Percentiles rank a stretch among this genome's conserved stretches.
Evolutionary conservation across 2,329 filamentous ascomycete genomes (phyloP).

Genomic region (Microsporum ferrugineum): DNA sequence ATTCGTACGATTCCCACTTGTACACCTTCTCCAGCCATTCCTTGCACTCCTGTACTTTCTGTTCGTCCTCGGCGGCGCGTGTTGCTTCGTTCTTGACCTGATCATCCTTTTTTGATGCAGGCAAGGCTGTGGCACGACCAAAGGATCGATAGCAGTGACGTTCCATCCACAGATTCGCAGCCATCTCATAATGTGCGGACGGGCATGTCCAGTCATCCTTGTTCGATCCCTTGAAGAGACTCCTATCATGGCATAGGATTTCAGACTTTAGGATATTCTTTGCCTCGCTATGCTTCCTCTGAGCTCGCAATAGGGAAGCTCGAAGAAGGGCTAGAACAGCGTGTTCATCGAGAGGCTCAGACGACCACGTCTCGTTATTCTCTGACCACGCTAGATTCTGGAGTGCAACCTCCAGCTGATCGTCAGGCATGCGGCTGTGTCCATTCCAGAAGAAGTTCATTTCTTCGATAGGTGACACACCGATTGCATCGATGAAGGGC

Average conservation of each 20-base stretch:
- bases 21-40: conserved; percentile 47
- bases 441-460: conserved; percentile 95
- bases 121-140: not conserved
- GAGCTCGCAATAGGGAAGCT: conserved; percentile 53
- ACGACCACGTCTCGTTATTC: conserved; percentile 46
- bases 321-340: conserved; percentile 57
- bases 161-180: conserved; percentile 67
- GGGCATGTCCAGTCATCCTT: conserved; percentile 55
- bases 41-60: conserved; percentile 42
- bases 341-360: conserved; percentile 47
- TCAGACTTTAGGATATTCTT: conserved; percentile 50
- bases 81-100: not conserved
- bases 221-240: conserved; percentile 41
- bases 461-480: conserved; percentile 70
- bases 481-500: conserved; percentile 67
- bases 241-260: conserved; percentile 49
- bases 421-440: conserved; percentile 61
- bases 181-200: conserved; percentile 75
- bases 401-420: conserved; percentile 54
- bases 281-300: conserved; percentile 54
- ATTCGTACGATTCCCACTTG: conserved; percentile 50
- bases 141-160: conserved; percentile 26
- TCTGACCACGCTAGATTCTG: conserved; percentile 55
- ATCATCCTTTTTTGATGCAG: not conserved
- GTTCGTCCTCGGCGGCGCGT: conserved; percentile 20